phyloP scores from a whole-genome alignment of 1,284 basidiomycete species.

The Sporisorium sorghi region DNA sequence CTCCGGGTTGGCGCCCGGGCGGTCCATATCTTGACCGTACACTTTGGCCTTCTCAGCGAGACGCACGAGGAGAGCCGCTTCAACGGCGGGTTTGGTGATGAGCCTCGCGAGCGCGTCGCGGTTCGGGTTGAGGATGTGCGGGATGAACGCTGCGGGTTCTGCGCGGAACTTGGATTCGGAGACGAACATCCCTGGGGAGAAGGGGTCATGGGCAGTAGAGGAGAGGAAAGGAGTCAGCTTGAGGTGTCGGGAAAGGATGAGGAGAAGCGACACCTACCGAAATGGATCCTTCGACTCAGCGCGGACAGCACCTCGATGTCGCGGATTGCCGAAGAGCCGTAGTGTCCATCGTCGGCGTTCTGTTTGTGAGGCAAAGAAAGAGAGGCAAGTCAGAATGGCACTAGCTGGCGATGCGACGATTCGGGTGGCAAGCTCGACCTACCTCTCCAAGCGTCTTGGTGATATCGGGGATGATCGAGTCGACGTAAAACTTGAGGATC shows the following conservation, averaged over 20 bases:
- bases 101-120: constrained; percentile 78
- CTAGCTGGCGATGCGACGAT: background rate
- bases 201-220: background rate
- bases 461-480: constrained; percentile 83
- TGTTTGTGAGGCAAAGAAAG: constrained; percentile 29
- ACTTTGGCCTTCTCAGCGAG: constrained; percentile 89
- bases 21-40: constrained; percentile 89
- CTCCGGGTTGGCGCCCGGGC: constrained; percentile 31
- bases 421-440: background rate
- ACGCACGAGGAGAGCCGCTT: constrained; percentile 84
- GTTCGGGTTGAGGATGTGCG: constrained; percentile 85
- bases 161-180: constrained; percentile 93
- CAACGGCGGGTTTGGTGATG: constrained; percentile 97
- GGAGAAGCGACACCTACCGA: constrained; percentile 76
- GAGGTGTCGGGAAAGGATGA: background rate
- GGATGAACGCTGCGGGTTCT: constrained; percentile 87
- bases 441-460: constrained; percentile 71
- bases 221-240: background rate
- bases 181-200: constrained; percentile 91
- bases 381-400: background rate
- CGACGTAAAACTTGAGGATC: constrained; percentile 89
- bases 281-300: constrained; percentile 94
- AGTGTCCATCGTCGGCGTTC: constrained; percentile 91
- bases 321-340: constrained; percentile 91
- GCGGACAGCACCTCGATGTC: constrained; percentile 95